Evolutionary conservation across 495 filamentous ascomycete genomes (phyloP).

Genomic region (Penicillium parvum): DNA sequence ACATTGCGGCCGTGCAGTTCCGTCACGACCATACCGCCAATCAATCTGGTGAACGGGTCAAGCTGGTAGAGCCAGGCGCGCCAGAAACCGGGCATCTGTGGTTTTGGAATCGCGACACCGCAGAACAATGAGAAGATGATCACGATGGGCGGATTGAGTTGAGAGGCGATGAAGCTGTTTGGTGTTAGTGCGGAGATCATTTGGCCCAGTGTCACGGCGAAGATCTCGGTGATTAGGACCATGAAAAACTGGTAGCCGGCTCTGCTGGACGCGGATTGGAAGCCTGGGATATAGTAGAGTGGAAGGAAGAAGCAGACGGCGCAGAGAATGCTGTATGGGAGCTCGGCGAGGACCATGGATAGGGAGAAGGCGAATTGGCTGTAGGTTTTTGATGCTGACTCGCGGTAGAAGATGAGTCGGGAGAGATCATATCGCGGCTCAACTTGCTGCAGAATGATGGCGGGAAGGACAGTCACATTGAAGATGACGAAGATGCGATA

Average conservation of each 20-base stretch:
- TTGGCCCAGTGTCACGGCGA: constrained; percentile 70
- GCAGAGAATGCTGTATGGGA: constrained; percentile 73
- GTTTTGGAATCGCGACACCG: constrained; percentile 72
- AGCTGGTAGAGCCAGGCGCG: constrained; percentile 75
- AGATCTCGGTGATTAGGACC: constrained; percentile 70
- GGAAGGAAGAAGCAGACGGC: constrained; percentile 70
- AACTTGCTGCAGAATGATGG: constrained; percentile 71
- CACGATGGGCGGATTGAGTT: constrained; percentile 73
- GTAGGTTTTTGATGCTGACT: constrained; percentile 75
- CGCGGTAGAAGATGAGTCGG: constrained; percentile 74
- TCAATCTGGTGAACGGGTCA: constrained; percentile 78
- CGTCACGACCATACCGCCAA: constrained; percentile 73
- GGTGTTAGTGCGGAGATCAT: constrained; percentile 66
- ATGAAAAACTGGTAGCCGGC: constrained; percentile 83
- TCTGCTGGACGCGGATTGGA: constrained; percentile 49
- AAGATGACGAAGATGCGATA: constrained; percentile 82
- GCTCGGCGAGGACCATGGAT: constrained; percentile 67
- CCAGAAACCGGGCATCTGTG: constrained; percentile 75
- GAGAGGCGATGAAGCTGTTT: constrained; percentile 62
- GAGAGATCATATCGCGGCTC: constrained; percentile 72
- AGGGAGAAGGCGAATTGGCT: constrained; percentile 65
- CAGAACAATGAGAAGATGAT: constrained; percentile 80
- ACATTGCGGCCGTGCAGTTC: constrained; percentile 65
- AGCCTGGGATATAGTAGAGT: constrained; percentile 68
- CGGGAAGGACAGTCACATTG: constrained; percentile 71